Evolutionary conservation across 352 stramenopile species (phyloP).

Genomic region (Thraustotheca clavata): DNA sequence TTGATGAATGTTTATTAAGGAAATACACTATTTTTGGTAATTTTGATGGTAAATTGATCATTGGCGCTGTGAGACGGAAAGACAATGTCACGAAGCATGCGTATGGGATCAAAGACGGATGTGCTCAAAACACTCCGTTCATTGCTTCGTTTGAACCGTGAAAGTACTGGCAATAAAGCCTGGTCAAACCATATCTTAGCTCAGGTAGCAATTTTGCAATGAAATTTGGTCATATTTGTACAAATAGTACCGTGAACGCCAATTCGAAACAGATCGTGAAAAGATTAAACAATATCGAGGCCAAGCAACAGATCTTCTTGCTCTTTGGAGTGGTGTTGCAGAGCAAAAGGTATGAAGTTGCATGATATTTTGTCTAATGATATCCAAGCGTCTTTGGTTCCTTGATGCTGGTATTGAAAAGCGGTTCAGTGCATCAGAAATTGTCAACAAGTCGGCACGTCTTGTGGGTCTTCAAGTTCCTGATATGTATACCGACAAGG

Average conservation of each 20-base stretch:
- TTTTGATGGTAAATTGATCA: not conserved
- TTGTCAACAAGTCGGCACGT: constrained; percentile 65
- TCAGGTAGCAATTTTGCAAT: constrained; percentile 36
- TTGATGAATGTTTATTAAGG: too few species aligned
- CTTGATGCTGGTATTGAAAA: constrained; percentile 62
- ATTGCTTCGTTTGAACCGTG: constrained; percentile 55
- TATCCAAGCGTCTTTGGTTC: constrained; percentile 49
- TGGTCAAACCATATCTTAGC: constrained; percentile 66
- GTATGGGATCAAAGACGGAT: constrained; percentile 73
- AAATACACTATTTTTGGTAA: not conserved
- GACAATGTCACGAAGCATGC: constrained; percentile 52
- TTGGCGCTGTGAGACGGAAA: not conserved
- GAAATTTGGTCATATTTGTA: not conserved
- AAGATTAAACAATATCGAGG: constrained; percentile 64
- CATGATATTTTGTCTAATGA: not conserved
- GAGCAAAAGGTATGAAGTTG: constrained; percentile 55
- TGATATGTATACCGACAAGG: constrained; percentile 53
- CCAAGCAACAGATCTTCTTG: constrained; percentile 61
- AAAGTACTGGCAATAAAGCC: constrained; percentile 40
- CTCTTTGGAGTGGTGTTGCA: constrained; percentile 55
- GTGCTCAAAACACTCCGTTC: constrained; percentile 69
- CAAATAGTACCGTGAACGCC: constrained; percentile 50
- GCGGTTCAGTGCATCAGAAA: constrained; percentile 54
- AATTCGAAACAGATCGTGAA: constrained; percentile 62
- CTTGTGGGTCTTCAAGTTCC: constrained; percentile 69